phyloP scores from a whole-genome alignment of 768 basidiomycete species.

The Imleria badia region DNA sequence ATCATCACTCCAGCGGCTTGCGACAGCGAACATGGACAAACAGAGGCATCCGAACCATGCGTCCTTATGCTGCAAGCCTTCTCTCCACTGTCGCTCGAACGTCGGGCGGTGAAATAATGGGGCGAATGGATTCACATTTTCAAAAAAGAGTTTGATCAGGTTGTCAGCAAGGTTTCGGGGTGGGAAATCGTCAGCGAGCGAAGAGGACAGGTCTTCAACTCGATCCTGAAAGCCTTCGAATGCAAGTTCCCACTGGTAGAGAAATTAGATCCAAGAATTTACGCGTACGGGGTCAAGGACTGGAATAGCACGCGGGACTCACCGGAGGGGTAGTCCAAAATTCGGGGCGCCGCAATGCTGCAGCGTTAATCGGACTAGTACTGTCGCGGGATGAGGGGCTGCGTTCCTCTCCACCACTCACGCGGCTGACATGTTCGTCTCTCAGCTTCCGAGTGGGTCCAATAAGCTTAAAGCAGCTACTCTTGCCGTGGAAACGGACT shows the following conservation, averaged over 20 bases:
- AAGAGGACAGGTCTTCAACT: slow-evolving; percentile 27
- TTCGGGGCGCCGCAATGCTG: slow-evolving; percentile 39
- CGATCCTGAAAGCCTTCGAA: slow-evolving; percentile 47
- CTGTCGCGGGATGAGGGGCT: slow-evolving; percentile 18
- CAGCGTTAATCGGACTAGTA: slow-evolving; percentile 20
- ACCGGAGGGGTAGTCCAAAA: slow-evolving; percentile 64
- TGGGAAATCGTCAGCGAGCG: slow-evolving; percentile 53
- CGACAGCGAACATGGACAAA: slow-evolving; percentile 65
- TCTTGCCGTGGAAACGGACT: slow-evolving; percentile 62
- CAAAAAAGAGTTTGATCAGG: slow-evolving; percentile 71
- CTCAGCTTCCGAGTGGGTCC: slow-evolving; percentile 53
- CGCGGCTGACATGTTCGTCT: slow-evolving; percentile 47
- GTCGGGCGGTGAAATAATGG: slow-evolving; percentile 73
- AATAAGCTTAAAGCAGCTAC: slow-evolving; percentile 55
- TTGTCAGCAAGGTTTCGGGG: slow-evolving; percentile 54
- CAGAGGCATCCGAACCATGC: slow-evolving; percentile 62
- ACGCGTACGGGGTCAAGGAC: background rate
- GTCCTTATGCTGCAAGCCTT: slow-evolving; percentile 52
- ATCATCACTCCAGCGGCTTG: slow-evolving; percentile 65
- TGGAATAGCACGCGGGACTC: slow-evolving; percentile 21
- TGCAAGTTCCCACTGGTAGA: slow-evolving; percentile 54
- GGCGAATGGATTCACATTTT: slow-evolving; percentile 53
- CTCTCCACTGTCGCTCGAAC: slow-evolving; percentile 61
- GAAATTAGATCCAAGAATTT: background rate
- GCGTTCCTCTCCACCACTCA: slow-evolving; percentile 19